Conservation (phyloP, 805 yeast genomes). For the Ogataea naganishii region DNA sequence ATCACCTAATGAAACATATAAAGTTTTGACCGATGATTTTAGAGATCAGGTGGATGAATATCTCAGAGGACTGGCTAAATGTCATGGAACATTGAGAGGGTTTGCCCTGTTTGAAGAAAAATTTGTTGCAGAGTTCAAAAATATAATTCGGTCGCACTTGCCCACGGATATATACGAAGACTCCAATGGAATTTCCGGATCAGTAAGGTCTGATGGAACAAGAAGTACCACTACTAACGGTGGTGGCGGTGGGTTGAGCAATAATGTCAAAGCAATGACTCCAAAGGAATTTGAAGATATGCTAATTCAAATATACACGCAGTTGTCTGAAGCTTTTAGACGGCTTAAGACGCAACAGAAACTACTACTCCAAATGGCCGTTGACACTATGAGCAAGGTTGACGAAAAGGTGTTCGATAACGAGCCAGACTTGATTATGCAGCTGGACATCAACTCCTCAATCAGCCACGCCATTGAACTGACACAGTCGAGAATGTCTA, state of each 20-base stretch:
- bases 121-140: constrained; percentile 63
- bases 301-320: constrained; percentile 51
- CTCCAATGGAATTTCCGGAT: constrained; percentile 12
- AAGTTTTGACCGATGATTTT: constrained; percentile 28
- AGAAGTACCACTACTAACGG: constrained; percentile 16
- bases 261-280: constrained; percentile 55
- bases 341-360: constrained; percentile 76
- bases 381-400: constrained; percentile 31
- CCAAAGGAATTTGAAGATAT: constrained; percentile 70
- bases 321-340: constrained; percentile 63
- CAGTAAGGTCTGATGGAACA: constrained; percentile 19
- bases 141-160: constrained; percentile 54
- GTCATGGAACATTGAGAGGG: constrained; percentile 55
- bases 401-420: constrained; percentile 18
- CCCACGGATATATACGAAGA: constrained; percentile 37
- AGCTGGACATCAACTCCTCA: constrained; percentile 58
- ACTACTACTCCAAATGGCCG: constrained; percentile 60
- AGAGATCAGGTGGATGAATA: constrained; percentile 35
- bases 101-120: constrained; percentile 58
- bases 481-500: constrained; percentile 69
- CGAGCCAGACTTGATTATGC: constrained; percentile 36
- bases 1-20: constrained; percentile 23
- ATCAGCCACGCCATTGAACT: constrained; percentile 61
- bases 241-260: constrained; percentile 17
- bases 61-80: constrained; percentile 48